Base-by-base conservation (phyloP, 495 filamentous ascomycete genomes). In the Penicillium desertorum region DNA sequence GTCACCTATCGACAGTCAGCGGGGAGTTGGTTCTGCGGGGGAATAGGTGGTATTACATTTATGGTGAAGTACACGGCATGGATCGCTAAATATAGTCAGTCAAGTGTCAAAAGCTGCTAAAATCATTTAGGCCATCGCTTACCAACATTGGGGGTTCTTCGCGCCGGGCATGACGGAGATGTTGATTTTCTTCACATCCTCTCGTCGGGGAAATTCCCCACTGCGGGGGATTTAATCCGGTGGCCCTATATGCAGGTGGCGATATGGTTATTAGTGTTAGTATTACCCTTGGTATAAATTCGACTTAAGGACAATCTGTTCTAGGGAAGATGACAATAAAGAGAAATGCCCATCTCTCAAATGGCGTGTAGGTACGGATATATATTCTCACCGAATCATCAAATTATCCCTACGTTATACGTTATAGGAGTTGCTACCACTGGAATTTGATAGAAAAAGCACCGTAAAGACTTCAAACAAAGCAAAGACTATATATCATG, bases 61-160 rank as follows among this genome's bases (percentile, higher is more conserved):
- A 14, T 68, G 62, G 23, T 66, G 65, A 1, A 68, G 56, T 4
- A 61, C 25, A 32, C 62, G 65, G 23, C 65, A 65, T 46, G 65
- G 62, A 53, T 68, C 65, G 45, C 65, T 68, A 20, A 1, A 45
- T 9, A 6, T 30, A 11, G 20, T 51, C 12, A 51, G 32, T 25
- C 48, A 37, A 50, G 16, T 22, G 16, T n/a, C 32, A 25, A 3
- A 12, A 34, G 30, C n/a, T 4, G 6, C 8, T 14, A 25, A 19
- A 2, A 22, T 36, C 8, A 8, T 48, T 3, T 32, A 23, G 11
- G 10, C 5, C 0, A 7, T 30, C 5, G 3, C 45, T 48, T 48
- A 48, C 45, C 45, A 48, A 17, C 27, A 48, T 32, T 32, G 45
- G 16, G 44, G 23, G 17, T 30, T 48, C 14, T 20, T 48, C 11